Evolutionary conservation across 176 grass and related monocot genomes (phyloP).

Genomic region (Triticum urartu): DNA sequence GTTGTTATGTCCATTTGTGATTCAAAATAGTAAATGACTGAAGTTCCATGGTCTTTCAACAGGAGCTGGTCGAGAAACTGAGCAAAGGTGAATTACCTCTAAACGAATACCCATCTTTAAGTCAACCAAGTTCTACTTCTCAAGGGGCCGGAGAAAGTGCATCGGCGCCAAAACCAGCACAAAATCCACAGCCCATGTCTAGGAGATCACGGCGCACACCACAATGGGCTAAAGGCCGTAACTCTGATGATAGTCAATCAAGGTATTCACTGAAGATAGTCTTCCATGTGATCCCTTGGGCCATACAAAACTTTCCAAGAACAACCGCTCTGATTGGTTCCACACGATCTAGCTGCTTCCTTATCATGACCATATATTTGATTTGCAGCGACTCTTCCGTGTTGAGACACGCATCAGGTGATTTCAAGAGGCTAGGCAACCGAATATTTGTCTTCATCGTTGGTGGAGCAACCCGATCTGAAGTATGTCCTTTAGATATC

Average conservation of each 20-base stretch:
- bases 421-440: constrained; percentile 97
- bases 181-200: constrained; percentile 55
- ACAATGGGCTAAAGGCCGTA: constrained; percentile 66
- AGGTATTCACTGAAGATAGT: constrained; percentile 47
- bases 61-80: constrained; percentile 84
- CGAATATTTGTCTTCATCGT: constrained; percentile 90
- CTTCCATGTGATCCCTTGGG: neutral
- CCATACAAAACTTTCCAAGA: too few species aligned
- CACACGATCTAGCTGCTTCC: neutral
- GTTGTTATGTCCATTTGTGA: neutral
- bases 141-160: constrained; percentile 20
- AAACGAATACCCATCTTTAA: constrained; percentile 78
- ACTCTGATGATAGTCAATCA: constrained; percentile 63
- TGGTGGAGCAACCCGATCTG: constrained; percentile 92
- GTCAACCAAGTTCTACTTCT: constrained; percentile 50
- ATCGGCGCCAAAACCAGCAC: constrained; percentile 8
- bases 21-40: neutral
- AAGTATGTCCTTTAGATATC: constrained; percentile 47
- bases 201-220: constrained; percentile 78
- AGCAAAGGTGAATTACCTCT: constrained; percentile 68
- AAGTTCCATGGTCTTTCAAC: constrained; percentile 13
- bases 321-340: neutral
- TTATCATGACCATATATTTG: constrained; percentile 27
- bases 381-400: constrained; percentile 75
- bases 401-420: constrained; percentile 57